Conservation (phyloP, 257 asterid species). For the Lithospermum erythrorhizon region DNA sequence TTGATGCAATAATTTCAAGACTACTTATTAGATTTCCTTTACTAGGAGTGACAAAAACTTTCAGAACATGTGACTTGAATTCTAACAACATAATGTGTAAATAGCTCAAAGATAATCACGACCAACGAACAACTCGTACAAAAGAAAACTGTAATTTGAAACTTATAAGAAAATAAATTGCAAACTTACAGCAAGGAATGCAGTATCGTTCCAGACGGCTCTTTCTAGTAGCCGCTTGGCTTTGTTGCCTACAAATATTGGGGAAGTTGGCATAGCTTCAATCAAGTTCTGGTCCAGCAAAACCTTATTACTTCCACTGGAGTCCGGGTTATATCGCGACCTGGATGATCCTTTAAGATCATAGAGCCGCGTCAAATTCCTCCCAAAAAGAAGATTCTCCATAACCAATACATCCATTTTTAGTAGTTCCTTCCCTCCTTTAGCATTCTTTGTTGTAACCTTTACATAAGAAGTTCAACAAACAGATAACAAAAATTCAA, state of each 20-base stretch:
- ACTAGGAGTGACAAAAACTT: too few relatives aligned
- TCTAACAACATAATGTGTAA: too few relatives aligned
- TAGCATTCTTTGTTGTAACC: slow-evolving; percentile 68
- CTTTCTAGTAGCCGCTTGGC: slow-evolving; percentile 78
- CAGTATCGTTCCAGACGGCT: slow-evolving; percentile 97
- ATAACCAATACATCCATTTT: slow-evolving; percentile 90
- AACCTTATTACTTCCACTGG: slow-evolving; percentile 84
- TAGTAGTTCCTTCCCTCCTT: slow-evolving; percentile 82
- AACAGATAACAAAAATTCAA: slow-evolving; percentile 10
- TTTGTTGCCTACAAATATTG: slow-evolving; percentile 85
- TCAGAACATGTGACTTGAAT: too few relatives aligned
- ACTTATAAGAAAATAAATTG: slow-evolving; percentile 2
- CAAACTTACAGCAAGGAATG: slow-evolving; percentile 83
- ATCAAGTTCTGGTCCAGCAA: slow-evolving; percentile 89
- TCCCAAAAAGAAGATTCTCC: slow-evolving; percentile 91
- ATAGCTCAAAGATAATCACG: too few relatives aligned
- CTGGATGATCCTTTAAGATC: slow-evolving; percentile 96
- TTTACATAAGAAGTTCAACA: slow-evolving; percentile 22
- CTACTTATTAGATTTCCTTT: too few relatives aligned
- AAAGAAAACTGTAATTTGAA: too few relatives aligned
- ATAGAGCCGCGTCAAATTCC: slow-evolving; percentile 72
- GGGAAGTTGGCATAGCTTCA: slow-evolving; percentile 97
- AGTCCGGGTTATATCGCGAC: slow-evolving; percentile 79
- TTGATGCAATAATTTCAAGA: neutral
- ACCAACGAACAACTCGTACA: too few relatives aligned